Percentiles rank a stretch among this genome's conserved stretches.
These are phyloP conservation scores for Xylariaceae sp. DNA, from an alignment of 2,329 filamentous ascomycete species.

Conservation along the genomic window DNA sequence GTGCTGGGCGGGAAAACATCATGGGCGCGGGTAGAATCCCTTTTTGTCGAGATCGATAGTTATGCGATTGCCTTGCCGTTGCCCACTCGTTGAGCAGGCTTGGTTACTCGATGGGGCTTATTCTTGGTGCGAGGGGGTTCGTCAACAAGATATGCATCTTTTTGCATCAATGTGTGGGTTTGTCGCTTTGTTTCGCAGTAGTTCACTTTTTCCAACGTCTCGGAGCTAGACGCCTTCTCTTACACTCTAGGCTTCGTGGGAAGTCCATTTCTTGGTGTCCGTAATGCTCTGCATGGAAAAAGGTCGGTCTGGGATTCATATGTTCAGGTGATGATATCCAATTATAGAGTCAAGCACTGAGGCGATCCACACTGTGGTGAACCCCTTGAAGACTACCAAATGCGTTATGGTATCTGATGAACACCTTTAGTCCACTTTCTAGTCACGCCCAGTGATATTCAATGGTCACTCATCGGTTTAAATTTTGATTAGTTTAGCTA, in stretches of 20 bases:
- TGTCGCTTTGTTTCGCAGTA: background rate
- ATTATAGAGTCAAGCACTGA: constrained; percentile 99
- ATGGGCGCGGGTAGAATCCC: constrained; percentile 59
- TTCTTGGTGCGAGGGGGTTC: constrained; percentile 96
- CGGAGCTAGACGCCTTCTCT: constrained; percentile 36
- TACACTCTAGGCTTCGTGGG: constrained; percentile 44
- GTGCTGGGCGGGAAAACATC: constrained; percentile 46
- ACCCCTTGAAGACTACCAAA: constrained; percentile 53
- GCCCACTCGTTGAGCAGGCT: constrained; percentile 33
- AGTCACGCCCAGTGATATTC: too few relatives aligned
- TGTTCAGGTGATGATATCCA: constrained; percentile 87
- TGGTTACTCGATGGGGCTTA: constrained; percentile 99
- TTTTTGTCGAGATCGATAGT: constrained; percentile 95
- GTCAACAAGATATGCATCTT: constrained; percentile 52
- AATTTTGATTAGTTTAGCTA: constrained; percentile 8
- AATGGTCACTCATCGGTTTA: too few relatives aligned
- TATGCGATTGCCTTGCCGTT: constrained; percentile 89
- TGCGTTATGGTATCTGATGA: constrained; percentile 58
- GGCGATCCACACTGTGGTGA: constrained; percentile 52
- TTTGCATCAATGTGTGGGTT: constrained; percentile 39
- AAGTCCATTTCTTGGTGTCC: constrained; percentile 29
- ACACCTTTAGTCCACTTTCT: constrained; percentile 33
- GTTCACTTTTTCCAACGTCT: constrained; percentile 14
- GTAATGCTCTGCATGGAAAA: constrained; percentile 26
- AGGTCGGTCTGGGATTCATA: constrained; percentile 10